Base-by-base conservation (phyloP, 2,329 filamentous ascomycete genomes). In the Stemphylium beticola region DNA sequence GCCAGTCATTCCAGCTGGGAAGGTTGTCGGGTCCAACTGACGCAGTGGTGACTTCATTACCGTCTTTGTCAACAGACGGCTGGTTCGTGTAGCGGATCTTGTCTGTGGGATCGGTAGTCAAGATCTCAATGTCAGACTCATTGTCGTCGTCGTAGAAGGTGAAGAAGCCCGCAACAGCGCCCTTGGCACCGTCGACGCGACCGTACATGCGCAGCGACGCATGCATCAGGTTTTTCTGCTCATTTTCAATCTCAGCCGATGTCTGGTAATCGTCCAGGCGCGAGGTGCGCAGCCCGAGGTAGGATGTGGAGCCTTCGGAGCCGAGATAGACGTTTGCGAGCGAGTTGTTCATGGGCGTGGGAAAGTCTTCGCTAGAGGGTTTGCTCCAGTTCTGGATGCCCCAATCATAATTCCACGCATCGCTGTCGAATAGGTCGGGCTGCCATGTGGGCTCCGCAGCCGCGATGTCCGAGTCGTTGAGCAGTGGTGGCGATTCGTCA, bases 11-110 rank as follows among this genome's bases (percentile, higher is more conserved):
- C 82, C 83, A 86, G 24, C 73, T 69, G 15, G 75, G 57, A 1
- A 84, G 80, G 36, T 82, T 68, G 2, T 77, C 81, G 10, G 75
- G 77, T 58, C 82, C 83, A 7, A 74, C 64, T 1, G 83, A 83
- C 0, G 85, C 80, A 22, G 74, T 67, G 4, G 77, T 66, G 38
- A 83, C 72, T 29, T 79, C 76, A 32, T 79, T 73, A 26, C 79
- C 80, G 9, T 75, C 68, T 11, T 74, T 72, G 52, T 75, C 79
- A 51, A 82, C 80, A 0, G 82, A 76, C 0, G 85, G 85, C 67
- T 87, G 85, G 66, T 87, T 87, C 12, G 85, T 87, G 72, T 85
- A 87, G 56, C 76, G 77, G 4, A 82, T 75, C 4, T 72, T 75
- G 50, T 74, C 68, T 1, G 66, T 69, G 1, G 78, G 74, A 48